Evolutionary conservation across 164 flowering plant genomes (phyloP), one percentile per base, ranked within the genome.

Genomic region (Magnolia changhungtana): DNA sequence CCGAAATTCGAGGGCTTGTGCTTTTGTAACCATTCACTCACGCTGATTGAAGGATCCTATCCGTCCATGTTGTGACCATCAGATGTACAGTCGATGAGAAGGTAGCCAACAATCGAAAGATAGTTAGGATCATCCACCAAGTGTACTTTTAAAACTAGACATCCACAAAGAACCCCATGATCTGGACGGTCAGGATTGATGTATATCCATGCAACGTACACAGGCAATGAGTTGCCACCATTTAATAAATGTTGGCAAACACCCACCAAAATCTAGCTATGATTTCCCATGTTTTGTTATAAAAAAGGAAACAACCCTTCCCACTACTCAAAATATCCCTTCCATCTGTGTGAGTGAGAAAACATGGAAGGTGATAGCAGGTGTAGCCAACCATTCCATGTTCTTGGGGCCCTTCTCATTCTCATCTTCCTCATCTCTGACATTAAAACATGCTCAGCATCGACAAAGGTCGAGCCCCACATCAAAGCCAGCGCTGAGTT

Each of bases 401-500:
- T 14, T 52, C 59, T 55, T 16, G 61, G 13, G 61, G 13, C 4
- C 61, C 61, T 55, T 55, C 61, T 55, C 61, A 55, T 55, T 55
- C 61, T 8, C 61, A 11, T 55, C 16, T 11, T 3, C 61, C 13
- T 55, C 61, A 55, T 2, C 61, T 11, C 61, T 11, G 18, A 55
- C 61, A 16, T 55, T 10, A 55, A 55, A 55, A 55, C 18, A 55
- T 55, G 16, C 18, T 55, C 61, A 11, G 61, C 61, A 9, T 3
- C 61, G 16, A 55, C 13, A 9, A 16, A 11, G 16, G 18, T 11
- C 61, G 16, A 55, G 3, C 61, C 61, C 61, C 13, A 55, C 61
- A 11, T 55, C 61, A 14, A 70, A 67, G 14, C 72, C 37, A 76
- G 68, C 78, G 78, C 55, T 8, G 78, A 76, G 1, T 90, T 86